Conservation (phyloP, 164 flowering plant species). For the Tetrastigma voinierianum region DNA sequence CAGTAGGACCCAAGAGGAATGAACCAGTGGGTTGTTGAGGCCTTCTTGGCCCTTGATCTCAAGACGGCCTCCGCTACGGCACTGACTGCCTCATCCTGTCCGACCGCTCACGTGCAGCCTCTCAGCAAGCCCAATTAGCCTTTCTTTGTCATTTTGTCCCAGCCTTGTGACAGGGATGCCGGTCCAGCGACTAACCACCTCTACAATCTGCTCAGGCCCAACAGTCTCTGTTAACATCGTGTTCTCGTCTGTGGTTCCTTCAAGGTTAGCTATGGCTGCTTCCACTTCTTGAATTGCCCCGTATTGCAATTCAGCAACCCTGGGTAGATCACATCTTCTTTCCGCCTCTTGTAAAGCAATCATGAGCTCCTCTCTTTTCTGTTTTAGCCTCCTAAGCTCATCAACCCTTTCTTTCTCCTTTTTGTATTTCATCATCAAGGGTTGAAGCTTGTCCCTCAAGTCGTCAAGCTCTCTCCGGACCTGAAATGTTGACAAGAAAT, state of each 20-base stretch:
- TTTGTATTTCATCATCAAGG: slow-evolving; percentile 68
- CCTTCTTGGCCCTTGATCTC: slow-evolving; percentile 72
- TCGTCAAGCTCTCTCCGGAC: slow-evolving; percentile 84
- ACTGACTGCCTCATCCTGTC: slow-evolving; percentile 75
- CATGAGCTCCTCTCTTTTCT: slow-evolving; percentile 65
- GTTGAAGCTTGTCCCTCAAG: slow-evolving; percentile 79
- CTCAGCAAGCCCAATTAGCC: slow-evolving; percentile 79
- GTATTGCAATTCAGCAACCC: slow-evolving; percentile 80
- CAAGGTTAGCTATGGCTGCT: slow-evolving; percentile 61
- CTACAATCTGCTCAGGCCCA: slow-evolving; percentile 84
- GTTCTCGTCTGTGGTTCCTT: slow-evolving; percentile 54
- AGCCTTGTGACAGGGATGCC: slow-evolving; percentile 90
- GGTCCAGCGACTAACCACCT: slow-evolving; percentile 97
- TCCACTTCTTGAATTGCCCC: slow-evolving; percentile 81
- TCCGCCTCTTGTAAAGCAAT: slow-evolving; percentile 72
- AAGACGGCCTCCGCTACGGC: slow-evolving; percentile 89
- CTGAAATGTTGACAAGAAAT: slow-evolving; percentile 20
- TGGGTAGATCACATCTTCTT: slow-evolving; percentile 79
- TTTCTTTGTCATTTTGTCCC: slow-evolving; percentile 78
- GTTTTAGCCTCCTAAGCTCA: slow-evolving; percentile 70
- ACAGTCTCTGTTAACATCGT: slow-evolving; percentile 79
- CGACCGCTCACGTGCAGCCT: slow-evolving; percentile 85
- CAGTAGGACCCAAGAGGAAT: slow-evolving; percentile 87
- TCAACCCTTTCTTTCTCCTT: slow-evolving; percentile 84
- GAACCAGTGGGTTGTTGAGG: slow-evolving; percentile 90